A percentile compares a stretch with the other conserved stretches of the same genome.
Evolutionary conservation across 371 early-diverging fungal species (phyloP).

Genomic region (Syncephalis plumigaleata): DNA sequence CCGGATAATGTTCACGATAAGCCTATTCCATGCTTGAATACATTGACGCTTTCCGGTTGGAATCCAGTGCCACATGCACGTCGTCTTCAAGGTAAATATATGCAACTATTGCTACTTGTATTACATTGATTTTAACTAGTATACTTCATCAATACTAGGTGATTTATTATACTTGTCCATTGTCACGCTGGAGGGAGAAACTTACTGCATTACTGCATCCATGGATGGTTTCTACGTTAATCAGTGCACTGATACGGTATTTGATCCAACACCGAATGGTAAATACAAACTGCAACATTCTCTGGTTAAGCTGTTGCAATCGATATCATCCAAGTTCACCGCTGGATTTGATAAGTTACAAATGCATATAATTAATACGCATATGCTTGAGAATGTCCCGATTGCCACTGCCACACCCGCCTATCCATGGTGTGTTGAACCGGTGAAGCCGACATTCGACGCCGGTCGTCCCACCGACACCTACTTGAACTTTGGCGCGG

Average conservation of each 20-base stretch:
- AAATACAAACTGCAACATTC: conserved; percentile 39
- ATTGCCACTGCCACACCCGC: conserved; percentile 41
- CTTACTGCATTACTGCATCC: conserved; percentile 66
- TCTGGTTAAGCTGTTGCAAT: conserved; percentile 44
- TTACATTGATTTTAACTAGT: too few relatives aligned
- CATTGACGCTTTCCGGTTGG: conserved; percentile 70
- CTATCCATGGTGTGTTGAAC: conserved; percentile 69
- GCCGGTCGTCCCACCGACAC: conserved; percentile 46
- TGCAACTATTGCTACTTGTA: not conserved
- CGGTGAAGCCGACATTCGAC: conserved; percentile 33
- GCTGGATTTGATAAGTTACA: conserved; percentile 46
- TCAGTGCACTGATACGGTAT: conserved; percentile 47
- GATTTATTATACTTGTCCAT: conserved; percentile 74
- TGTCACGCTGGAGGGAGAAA: conserved; percentile 65
- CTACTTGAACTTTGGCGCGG: conserved; percentile 38
- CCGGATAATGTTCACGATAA: conserved; percentile 28
- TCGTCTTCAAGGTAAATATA: conserved; percentile 34
- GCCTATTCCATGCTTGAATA: conserved; percentile 51
- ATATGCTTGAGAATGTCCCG: conserved; percentile 66
- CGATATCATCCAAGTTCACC: conserved; percentile 50
- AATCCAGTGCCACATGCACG: conserved; percentile 75
- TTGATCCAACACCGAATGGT: conserved; percentile 44
- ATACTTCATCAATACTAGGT: conserved; percentile 9
- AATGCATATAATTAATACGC: conserved; percentile 39
- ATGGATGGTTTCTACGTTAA: conserved; percentile 80